Evolutionary conservation across 2,329 filamentous ascomycete species (phyloP).

Genomic region (Diaporthe vexans): DNA sequence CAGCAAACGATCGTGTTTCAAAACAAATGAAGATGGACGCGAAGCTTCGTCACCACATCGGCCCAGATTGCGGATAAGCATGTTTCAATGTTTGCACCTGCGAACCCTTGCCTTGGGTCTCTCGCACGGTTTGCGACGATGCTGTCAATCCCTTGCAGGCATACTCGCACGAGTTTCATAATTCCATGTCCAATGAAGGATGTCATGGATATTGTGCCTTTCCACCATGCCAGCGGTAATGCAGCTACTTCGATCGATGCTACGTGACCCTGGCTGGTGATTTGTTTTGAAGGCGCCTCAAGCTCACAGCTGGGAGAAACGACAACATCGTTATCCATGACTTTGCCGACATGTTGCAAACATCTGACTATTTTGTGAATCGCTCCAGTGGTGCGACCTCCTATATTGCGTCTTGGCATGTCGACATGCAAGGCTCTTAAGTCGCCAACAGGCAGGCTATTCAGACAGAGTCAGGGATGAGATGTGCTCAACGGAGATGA

Average conservation of each 20-base stretch:
- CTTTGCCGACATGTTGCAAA: neutral
- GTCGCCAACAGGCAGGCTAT: neutral
- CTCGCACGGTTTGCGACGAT: neutral
- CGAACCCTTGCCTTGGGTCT: neutral
- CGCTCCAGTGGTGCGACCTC: neutral
- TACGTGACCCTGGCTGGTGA: neutral
- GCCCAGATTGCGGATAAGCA: neutral
- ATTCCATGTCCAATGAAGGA: neutral
- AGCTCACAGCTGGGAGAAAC: too few species aligned
- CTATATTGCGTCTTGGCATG: neutral
- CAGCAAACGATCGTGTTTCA: conserved; percentile 31
- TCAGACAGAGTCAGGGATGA: neutral
- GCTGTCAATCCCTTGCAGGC: neutral
- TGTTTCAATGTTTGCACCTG: conserved; percentile 4
- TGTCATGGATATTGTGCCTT: neutral
- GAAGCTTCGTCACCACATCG: conserved; percentile 33
- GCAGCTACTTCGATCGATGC: neutral
- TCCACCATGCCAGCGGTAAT: neutral
- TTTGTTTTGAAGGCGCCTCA: neutral
- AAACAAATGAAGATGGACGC: conserved; percentile 39
- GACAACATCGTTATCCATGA: too few species aligned
- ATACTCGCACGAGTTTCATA: neutral
- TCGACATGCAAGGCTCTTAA: conserved; percentile 1
- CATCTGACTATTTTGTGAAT: neutral
- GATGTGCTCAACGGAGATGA: neutral